Evolutionary conservation across 2,329 filamentous ascomycete genomes (phyloP), one percentile per base, ranked within the genome.

Genomic region (Penicillium sp.): DNA sequence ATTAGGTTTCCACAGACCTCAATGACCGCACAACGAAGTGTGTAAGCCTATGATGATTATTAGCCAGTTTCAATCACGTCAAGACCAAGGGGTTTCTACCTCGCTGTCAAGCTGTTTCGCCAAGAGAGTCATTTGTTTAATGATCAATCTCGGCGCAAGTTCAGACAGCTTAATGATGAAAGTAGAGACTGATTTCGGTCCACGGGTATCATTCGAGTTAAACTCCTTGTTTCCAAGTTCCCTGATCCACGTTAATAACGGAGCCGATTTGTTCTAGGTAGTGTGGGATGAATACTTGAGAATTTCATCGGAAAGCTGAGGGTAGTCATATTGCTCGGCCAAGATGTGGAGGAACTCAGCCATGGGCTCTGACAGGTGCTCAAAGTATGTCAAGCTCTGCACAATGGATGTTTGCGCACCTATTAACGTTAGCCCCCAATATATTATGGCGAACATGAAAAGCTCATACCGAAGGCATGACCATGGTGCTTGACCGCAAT

Each of bases 301-400:
- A 24, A 97, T 90, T 68, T 99, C 94, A 69, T 97, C 94, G 4
- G 91, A 88, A 7, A 99, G 81, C 67, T 99, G 94, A 13, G 92
- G 90, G 69, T 97, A 96, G 74, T 99, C 94, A 75, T 97, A 99
- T 76, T 97, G 93, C 69, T 97, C 92, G 1, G 92, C 88, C 21
- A 99, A 80, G 65, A 97, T 99, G 64, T 97, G 91, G 4, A 99
- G 78, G 64, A 99, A 96, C 70, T 99, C 95, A 26, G 94, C 94
- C 94, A 99, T 99, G 1, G 94, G 94, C 68, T 99, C 94, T 0
- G 94, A 93, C n/a, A 99, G 78, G 72, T 99, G 94, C 74, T 99
- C 94, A 65, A 97, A 99, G 70, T 99, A 99, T 4, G 94, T 96
- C 60, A 99, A 77, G 68, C 94, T 97, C 72, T 99, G 94, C 48